A percentile compares a stretch with the other conserved stretches of the same genome.
Evolutionary conservation across 257 asterid genomes (phyloP).

Genomic region (Solanum bulbocastanum): DNA sequence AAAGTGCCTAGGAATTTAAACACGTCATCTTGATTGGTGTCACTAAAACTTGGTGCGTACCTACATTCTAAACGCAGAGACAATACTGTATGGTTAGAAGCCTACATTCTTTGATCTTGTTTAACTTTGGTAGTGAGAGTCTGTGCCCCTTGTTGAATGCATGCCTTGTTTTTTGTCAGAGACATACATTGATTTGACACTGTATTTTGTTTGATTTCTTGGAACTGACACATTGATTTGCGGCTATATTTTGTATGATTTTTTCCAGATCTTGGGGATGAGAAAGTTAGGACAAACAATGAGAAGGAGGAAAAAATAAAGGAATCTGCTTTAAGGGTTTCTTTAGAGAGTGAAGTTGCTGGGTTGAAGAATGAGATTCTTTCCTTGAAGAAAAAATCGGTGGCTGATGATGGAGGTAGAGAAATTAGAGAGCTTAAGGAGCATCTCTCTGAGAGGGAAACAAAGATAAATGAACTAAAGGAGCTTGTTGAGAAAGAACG

Average conservation of each 20-base stretch:
- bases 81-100: not conserved
- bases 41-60: not conserved
- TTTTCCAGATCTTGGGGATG: slow-evolving; percentile 37
- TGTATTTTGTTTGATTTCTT: not conserved
- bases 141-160: not conserved
- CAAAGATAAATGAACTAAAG: slow-evolving; percentile 38
- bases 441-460: slow-evolving; percentile 29
- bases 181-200: not conserved
- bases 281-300: slow-evolving; percentile 26
- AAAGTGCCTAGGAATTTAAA: not conserved
- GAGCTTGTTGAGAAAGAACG: slow-evolving; percentile 58
- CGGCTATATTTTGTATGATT: not conserved
- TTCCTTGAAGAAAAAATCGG: slow-evolving; percentile 33
- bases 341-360: slow-evolving; percentile 59
- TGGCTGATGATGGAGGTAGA: slow-evolving; percentile 20
- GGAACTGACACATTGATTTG: not conserved
- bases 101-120: not conserved
- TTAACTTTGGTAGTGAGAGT: not conserved
- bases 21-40: not conserved
- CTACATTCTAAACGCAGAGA: not conserved
- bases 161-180: not conserved
- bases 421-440: slow-evolving; percentile 21
- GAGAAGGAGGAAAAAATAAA: slow-evolving; percentile 47
- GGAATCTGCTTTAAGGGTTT: slow-evolving; percentile 35
- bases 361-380: slow-evolving; percentile 52